Base-by-base conservation (phyloP, 805 yeast species). In the Yamadazyma phyllophila region DNA sequence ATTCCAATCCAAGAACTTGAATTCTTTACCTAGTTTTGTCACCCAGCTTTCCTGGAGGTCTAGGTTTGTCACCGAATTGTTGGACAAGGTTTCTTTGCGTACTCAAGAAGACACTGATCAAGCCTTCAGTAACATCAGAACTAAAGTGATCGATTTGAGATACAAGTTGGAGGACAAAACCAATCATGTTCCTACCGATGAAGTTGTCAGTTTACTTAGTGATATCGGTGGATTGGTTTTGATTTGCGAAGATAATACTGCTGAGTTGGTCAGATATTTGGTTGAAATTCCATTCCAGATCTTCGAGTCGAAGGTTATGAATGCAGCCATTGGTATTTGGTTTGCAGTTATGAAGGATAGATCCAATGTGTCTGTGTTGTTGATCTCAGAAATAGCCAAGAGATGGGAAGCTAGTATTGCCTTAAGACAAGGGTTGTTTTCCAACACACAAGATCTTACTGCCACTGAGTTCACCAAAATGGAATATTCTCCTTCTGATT, bases 401-500 rank as follows among this genome's bases (percentile, higher is more conserved):
- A 74, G 77, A 45, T 88, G 95, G 86, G 87, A 83, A 61, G 65
- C 67, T 32, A 77, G 92, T 1, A 78, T 89, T 36, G 73, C 77
- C 30, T 66, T 73, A 26, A 67, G 68, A 24, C 67, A 67, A 34
- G 97, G 98, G 3, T 61, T 92, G 9, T 91, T 78, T 61, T 77
- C 83, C 6, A 72, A 68, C 4, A 55, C 64, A 5, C 66, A 67
- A 51, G 96, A 90, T 60, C 60, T 80, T 6, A 57, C 55, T 0
- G 68, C 74, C 45, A 83, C 92, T 17, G 87, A 83, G 45, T 83
- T 73, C 61, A 67, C 78, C 51, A 75, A 73, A 42, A 94, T 94
- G 99, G 94, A 88, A 51, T 94, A 94, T 56, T 69, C 90, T 1
- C 97, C 99, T 9, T 82, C 95, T 38, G 83, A 85, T 64, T 83